Evolutionary conservation across 306 rosid genomes (phyloP).

Genomic region (Nissolia schottii): DNA sequence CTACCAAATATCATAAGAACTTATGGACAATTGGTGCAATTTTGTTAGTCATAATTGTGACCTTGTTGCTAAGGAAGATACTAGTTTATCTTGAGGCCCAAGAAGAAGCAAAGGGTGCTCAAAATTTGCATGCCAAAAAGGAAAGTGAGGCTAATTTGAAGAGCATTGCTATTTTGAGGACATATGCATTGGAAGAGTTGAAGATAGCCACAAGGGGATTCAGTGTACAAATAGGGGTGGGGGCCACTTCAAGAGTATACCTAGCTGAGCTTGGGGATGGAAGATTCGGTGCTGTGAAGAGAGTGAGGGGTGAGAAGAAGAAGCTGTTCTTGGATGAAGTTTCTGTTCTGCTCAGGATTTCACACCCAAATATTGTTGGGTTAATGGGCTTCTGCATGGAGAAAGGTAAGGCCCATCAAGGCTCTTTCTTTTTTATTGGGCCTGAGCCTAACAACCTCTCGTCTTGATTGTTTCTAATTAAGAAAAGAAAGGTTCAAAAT

Average conservation of each 20-base stretch:
- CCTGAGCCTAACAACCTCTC: no score
- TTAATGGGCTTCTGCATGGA: slow-evolving; percentile 19
- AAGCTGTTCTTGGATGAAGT: slow-evolving; percentile 20
- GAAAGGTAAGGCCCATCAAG: neutral
- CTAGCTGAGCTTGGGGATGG: neutral
- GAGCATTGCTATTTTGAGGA: neutral
- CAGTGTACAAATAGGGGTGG: neutral
- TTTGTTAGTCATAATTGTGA: neutral
- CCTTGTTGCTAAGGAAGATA: neutral
- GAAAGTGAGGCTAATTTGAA: neutral
- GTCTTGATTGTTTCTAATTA: neutral
- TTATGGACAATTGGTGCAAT: neutral
- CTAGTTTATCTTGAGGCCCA: neutral
- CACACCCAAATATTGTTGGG: slow-evolving; percentile 15
- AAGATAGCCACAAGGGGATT: neutral
- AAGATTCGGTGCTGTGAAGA: slow-evolving; percentile 19
- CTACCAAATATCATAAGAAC: neutral
- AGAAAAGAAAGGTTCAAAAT: neutral
- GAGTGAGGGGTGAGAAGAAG: slow-evolving; percentile 13
- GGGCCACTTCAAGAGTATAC: slow-evolving; percentile 16
- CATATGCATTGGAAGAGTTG: neutral
- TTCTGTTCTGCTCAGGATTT: slow-evolving; percentile 19
- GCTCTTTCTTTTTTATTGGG: no score
- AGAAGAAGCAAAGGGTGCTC: neutral
- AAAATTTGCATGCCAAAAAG: neutral